phyloP scores from a whole-genome alignment of 2,329 filamentous ascomycete species.

The Cercospora sesami region DNA sequence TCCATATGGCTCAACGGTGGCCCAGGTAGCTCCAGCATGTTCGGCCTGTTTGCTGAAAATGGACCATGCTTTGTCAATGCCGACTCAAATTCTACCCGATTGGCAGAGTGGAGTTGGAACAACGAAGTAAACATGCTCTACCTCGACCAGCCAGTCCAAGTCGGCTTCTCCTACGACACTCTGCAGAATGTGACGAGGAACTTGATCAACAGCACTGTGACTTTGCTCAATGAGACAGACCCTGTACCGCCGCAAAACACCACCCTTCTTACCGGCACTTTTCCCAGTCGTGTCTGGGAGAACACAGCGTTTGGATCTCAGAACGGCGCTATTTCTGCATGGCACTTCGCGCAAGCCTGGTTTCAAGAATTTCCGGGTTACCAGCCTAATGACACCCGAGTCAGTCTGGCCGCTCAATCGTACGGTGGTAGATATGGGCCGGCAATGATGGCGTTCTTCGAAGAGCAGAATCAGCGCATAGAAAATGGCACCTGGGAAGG shows the following conservation, averaged over 20 bases:
- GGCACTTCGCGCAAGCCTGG: constrained; percentile 63
- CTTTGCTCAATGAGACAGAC: constrained; percentile 20
- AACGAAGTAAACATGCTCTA: constrained; percentile 60
- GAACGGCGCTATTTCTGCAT: constrained; percentile 57
- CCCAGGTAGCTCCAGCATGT: constrained; percentile 55
- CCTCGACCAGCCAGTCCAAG: constrained; percentile 63
- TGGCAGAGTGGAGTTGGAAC: constrained; percentile 64
- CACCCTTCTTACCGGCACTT: constrained; percentile 56
- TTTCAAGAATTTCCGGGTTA: constrained; percentile 65
- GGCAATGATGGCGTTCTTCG: constrained; percentile 56
- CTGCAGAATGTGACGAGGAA: constrained; percentile 43
- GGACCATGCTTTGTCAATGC: constrained; percentile 57
- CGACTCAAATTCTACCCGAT: constrained; percentile 52
- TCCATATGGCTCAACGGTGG: constrained; percentile 62
- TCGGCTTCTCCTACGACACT: constrained; percentile 56
- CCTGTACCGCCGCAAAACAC: constrained; percentile 50
- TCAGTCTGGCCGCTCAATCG: constrained; percentile 53
- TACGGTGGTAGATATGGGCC: constrained; percentile 62
- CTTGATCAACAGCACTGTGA: constrained; percentile 26
- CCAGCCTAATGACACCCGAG: constrained; percentile 57
- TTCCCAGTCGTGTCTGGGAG: constrained; percentile 48
- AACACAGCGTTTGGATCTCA: constrained; percentile 53
- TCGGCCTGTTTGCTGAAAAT: constrained; percentile 53
- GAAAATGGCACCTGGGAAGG: constrained; percentile 42
- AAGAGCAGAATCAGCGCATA: constrained; percentile 59